Evolutionary conservation across 1,284 basidiomycete genomes (phyloP).

Genomic region (Somion occarium): DNA sequence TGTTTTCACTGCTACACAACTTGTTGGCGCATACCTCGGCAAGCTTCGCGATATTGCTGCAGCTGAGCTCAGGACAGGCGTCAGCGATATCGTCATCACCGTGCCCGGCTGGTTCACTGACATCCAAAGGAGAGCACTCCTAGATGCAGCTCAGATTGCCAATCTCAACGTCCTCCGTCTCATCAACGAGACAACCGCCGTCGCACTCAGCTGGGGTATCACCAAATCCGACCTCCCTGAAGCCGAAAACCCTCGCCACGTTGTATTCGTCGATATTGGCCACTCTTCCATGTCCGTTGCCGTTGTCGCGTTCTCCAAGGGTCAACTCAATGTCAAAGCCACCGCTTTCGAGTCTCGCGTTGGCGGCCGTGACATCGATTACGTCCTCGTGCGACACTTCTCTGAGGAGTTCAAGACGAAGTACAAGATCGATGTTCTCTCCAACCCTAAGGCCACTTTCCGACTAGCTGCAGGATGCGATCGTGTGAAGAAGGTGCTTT

Average conservation of each 20-base stretch:
- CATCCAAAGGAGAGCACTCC: conserved; percentile 79
- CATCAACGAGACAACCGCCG: conserved; percentile 92
- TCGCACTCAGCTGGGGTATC: conserved; percentile 93
- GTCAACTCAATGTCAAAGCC: conserved; percentile 79
- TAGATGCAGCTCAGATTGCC: conserved; percentile 86
- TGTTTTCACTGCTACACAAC: conserved; percentile 80
- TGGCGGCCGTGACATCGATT: conserved; percentile 92
- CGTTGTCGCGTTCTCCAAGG: conserved; percentile 89
- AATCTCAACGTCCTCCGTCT: conserved; percentile 86
- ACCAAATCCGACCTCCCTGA: conserved; percentile 92
- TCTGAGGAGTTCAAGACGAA: conserved; percentile 86
- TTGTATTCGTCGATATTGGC: conserved; percentile 91
- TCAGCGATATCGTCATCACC: conserved; percentile 89
- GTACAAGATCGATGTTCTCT: conserved; percentile 93
- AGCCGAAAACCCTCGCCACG: conserved; percentile 74
- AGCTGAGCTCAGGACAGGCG: conserved; percentile 77
- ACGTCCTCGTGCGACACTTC: conserved; percentile 83
- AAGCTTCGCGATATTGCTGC: conserved; percentile 85
- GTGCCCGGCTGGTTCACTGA: conserved; percentile 96
- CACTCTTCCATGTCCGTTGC: conserved; percentile 85
- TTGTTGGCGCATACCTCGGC: conserved; percentile 82
- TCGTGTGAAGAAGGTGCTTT: conserved; percentile 69
- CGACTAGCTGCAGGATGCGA: conserved; percentile 79
- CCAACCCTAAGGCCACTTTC: conserved; percentile 88
- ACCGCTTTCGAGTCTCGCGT: conserved; percentile 88